A percentile compares a stretch with the other conserved stretches of the same genome.
phyloP scores from a whole-genome alignment of 192 early-diverging fungal species.

The Entrophospora sp. region DNA sequence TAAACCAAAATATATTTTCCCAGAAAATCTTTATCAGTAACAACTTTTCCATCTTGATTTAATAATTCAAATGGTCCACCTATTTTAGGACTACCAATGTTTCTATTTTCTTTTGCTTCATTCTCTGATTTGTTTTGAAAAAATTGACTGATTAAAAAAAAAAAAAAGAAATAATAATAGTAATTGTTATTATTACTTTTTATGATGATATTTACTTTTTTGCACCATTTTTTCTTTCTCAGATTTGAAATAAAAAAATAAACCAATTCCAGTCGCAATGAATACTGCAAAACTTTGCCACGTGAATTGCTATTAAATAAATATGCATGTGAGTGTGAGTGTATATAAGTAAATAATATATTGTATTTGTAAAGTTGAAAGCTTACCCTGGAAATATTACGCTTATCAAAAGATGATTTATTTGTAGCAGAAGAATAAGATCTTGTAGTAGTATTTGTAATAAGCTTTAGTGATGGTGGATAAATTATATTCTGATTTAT shows the following conservation, averaged over 20 bases:
- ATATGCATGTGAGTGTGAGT: background rate
- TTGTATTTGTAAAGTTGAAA: too few species aligned
- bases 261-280: conserved; percentile 44
- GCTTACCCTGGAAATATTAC: too few species aligned
- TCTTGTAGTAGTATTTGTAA: too few species aligned
- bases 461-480: too few species aligned
- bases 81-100: conserved; percentile 75
- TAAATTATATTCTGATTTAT: too few species aligned
- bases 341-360: background rate
- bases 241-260: conserved; percentile 54
- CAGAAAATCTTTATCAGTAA: conserved; percentile 67
- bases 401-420: too few species aligned
- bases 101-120: conserved; percentile 20
- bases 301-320: conserved; percentile 28
- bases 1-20: conserved; percentile 88
- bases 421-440: too few species aligned
- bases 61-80: conserved; percentile 86
- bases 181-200: background rate
- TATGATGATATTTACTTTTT: conserved; percentile 33
- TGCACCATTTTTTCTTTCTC: conserved; percentile 48
- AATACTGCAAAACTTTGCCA: conserved; percentile 50
- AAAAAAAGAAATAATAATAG: background rate
- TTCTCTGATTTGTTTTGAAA: background rate
- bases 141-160: background rate
- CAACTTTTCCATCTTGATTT: conserved; percentile 64